phyloP scores from a whole-genome alignment of 139 green algal species.

The Tetraselmis chui region DNA sequence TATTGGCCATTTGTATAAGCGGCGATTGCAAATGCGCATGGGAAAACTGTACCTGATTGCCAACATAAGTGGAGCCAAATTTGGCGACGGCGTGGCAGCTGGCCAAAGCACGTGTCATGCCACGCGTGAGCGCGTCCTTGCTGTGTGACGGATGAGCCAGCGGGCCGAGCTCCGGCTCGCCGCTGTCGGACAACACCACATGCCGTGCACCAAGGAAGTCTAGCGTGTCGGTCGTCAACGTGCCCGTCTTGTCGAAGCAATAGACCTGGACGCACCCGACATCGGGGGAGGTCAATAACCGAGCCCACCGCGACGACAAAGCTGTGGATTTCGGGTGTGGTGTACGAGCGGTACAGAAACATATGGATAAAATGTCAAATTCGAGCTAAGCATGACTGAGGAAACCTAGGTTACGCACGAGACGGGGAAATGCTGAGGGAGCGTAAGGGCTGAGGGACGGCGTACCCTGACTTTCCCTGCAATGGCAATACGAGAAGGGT shows the following conservation, averaged over 20 bases:
- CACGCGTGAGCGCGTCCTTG: not conserved
- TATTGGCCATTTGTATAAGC: too few species aligned
- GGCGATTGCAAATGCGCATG: too few species aligned
- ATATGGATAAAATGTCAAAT: too few species aligned
- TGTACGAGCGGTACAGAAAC: too few species aligned
- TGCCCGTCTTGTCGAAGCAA: constrained; percentile 20
- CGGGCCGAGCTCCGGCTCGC: not conserved
- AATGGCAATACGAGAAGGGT: constrained; percentile 9
- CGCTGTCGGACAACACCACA: not conserved
- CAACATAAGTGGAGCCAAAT: not conserved
- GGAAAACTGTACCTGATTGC: constrained; percentile 13
- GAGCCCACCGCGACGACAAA: too few species aligned
- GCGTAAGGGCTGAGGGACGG: too few species aligned
- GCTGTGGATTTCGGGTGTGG: too few species aligned
- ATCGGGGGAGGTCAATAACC: too few species aligned
- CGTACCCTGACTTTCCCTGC: constrained; percentile 6
- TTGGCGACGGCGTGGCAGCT: constrained; percentile 12
- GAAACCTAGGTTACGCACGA: too few species aligned
- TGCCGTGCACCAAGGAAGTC: constrained; percentile 13
- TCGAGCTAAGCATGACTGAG: too few species aligned
- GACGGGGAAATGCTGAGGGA: too few species aligned
- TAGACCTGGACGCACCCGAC: constrained; percentile 1
- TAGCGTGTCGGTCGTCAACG: constrained; percentile 10
- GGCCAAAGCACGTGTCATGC: not conserved
- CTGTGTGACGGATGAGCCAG: not conserved